A percentile compares a stretch with the other conserved stretches of the same genome.
These are phyloP conservation scores for Micractinium sp. DNA, from an alignment of 139 green algal genomes.

Conservation along the genomic window DNA sequence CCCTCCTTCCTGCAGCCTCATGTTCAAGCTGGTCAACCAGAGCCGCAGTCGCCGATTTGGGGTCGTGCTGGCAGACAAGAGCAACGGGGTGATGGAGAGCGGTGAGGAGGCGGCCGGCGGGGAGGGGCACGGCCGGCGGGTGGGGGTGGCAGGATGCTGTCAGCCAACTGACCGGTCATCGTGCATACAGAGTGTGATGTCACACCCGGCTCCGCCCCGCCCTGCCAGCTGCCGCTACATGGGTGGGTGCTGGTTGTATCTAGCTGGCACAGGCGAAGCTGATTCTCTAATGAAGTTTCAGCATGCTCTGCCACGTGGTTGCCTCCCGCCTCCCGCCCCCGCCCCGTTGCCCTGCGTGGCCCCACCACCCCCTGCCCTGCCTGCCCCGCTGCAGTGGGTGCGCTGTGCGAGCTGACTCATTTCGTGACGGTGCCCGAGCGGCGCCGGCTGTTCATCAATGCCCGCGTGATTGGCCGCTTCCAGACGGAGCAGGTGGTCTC, in stretches of 20 bases:
- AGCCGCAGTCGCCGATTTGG: not conserved
- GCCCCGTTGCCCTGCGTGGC: not conserved
- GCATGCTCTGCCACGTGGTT: not conserved
- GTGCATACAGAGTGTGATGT: too few species aligned
- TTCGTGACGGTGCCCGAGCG: slow-evolving; percentile 25
- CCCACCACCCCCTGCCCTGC: not conserved
- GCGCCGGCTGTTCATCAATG: slow-evolving; percentile 29
- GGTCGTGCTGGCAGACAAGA: slow-evolving; percentile 21
- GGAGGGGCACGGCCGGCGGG: too few species aligned
- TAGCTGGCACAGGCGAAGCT: too few species aligned
- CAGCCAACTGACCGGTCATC: too few species aligned
- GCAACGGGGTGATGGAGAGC: slow-evolving; percentile 23
- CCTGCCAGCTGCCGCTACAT: too few species aligned
- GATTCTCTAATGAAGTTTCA: too few species aligned
- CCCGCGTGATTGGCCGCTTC: slow-evolving; percentile 6
- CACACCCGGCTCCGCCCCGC: too few species aligned
- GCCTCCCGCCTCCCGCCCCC: not conserved
- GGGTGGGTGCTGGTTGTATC: too few species aligned
- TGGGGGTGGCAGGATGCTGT: too few species aligned
- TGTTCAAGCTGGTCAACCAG: slow-evolving; percentile 33
- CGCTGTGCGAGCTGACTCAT: slow-evolving; percentile 23
- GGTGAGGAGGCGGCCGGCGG: not conserved
- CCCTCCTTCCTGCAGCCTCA: not conserved
- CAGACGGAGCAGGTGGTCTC: not conserved
- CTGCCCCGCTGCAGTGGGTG: not conserved